Percentiles rank a stretch among this genome's conserved stretches.
phyloP scores from a whole-genome alignment of 2,329 filamentous ascomycete species.

The Alternaria sp. region DNA sequence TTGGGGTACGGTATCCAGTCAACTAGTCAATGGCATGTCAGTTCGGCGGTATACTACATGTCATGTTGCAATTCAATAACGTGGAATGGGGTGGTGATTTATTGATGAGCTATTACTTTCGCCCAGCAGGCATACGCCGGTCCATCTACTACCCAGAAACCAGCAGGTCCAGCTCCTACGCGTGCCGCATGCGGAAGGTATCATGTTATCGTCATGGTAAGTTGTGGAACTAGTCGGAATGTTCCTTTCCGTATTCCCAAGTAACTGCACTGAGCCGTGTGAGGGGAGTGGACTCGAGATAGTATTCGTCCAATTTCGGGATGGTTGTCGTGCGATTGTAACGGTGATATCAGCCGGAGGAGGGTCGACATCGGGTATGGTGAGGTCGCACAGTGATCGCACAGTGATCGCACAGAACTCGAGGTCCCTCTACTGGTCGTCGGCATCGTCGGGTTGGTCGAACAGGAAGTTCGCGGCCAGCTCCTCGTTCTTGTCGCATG shows the following conservation, averaged over 20 bases:
- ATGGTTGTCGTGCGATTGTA: constrained; percentile 26
- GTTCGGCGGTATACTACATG: neutral
- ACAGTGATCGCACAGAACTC: constrained; percentile 26
- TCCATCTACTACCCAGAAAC: constrained; percentile 11
- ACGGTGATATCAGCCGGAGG: constrained; percentile 29
- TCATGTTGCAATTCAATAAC: neutral
- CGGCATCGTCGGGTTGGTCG: constrained; percentile 90
- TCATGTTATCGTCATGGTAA: constrained; percentile 18
- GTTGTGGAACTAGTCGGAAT: constrained; percentile 2
- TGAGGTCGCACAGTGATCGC: constrained; percentile 30
- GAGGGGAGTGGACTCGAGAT: constrained; percentile 15
- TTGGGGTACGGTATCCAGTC: neutral
- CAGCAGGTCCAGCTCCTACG: constrained; percentile 6
- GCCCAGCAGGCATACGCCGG: constrained; percentile 1
- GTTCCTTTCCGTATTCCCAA: constrained; percentile 8
- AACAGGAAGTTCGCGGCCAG: constrained; percentile 97
- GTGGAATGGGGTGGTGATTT: neutral
- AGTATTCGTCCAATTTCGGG: constrained; percentile 23
- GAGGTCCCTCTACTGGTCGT: constrained; percentile 50
- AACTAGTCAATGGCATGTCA: neutral
- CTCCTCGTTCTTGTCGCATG: constrained; percentile 99
- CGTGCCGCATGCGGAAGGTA: constrained; percentile 18
- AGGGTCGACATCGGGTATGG: constrained; percentile 26
- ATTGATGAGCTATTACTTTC: constrained; percentile 13
- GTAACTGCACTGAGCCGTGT: constrained; percentile 12